Evolutionary conservation across 1,284 basidiomycete genomes (phyloP).

Genomic region (Xanthoconium separans): DNA sequence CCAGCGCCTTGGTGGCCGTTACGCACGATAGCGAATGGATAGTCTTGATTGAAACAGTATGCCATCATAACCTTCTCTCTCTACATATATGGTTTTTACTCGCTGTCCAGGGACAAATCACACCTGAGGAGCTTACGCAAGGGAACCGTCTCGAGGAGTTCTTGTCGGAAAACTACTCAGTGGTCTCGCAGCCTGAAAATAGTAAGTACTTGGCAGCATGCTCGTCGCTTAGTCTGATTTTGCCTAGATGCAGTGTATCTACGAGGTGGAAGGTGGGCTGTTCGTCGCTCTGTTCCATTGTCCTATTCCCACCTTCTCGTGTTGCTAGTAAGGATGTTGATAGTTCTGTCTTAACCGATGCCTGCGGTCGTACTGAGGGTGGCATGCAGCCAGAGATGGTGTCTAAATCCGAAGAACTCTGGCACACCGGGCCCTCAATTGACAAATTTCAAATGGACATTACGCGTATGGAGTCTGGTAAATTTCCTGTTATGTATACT

Average conservation of each 20-base stretch:
- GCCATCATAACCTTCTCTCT: not conserved
- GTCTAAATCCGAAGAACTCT: too few species aligned
- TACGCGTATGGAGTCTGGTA: not conserved
- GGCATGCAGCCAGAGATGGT: too few species aligned
- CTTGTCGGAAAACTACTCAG: not conserved
- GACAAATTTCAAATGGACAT: not conserved
- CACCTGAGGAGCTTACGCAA: not conserved
- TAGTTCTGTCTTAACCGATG: too few species aligned
- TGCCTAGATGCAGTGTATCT: not conserved
- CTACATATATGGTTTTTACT: not conserved
- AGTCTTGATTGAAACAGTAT: not conserved
- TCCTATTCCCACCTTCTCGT: not conserved
- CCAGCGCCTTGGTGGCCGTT: not conserved
- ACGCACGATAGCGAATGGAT: constrained; percentile 10
- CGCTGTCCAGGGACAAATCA: not conserved
- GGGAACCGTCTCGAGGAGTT: not conserved
- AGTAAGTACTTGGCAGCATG: not conserved
- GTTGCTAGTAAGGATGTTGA: not conserved
- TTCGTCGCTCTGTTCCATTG: too few species aligned
- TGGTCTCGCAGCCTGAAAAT: not conserved
- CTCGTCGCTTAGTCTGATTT: not conserved
- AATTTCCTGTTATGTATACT: not conserved
- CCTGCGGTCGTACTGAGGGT: not conserved
- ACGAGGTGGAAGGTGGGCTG: not conserved
- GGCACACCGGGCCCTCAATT: too few species aligned